These are phyloP conservation scores for Flaveria sonorensis DNA, from an alignment of 129 eudicot species.

Conservation along the genomic window DNA sequence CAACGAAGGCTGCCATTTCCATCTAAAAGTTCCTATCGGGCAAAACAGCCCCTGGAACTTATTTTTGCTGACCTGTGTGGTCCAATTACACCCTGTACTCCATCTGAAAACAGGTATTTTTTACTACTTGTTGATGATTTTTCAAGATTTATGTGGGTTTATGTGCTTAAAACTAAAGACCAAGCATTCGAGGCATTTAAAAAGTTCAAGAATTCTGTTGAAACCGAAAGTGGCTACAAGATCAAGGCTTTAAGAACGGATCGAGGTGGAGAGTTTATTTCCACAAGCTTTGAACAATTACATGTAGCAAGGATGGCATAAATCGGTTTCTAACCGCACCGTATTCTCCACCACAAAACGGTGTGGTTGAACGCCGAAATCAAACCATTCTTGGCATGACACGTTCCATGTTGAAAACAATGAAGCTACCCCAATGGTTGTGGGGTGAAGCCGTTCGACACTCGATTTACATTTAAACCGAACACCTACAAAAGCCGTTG, in stretches of 20 bases:
- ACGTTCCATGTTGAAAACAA: background rate
- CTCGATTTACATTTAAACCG: no score
- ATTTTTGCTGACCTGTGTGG: no score
- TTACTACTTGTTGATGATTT: background rate
- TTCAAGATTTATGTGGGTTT: background rate
- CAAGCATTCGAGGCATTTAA: background rate
- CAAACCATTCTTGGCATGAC: background rate
- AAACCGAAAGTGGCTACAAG: background rate
- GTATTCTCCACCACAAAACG: background rate
- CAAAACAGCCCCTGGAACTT: background rate
- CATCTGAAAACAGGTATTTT: background rate
- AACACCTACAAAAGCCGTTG: no score
- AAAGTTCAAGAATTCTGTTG: background rate
- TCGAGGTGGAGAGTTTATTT: no score
- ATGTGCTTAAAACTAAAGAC: background rate
- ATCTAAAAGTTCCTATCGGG: background rate
- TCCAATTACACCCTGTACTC: background rate
- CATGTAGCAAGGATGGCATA: background rate
- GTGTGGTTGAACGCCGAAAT: background rate
- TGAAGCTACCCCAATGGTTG: background rate
- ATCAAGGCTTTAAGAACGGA: background rate
- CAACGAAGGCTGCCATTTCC: background rate
- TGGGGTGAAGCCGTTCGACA: no score
- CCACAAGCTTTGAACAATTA: background rate
- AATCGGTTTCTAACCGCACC: background rate